Conservation (phyloP, 2,329 filamentous ascomycete species). For the Davidsoniella virescens region DNA sequence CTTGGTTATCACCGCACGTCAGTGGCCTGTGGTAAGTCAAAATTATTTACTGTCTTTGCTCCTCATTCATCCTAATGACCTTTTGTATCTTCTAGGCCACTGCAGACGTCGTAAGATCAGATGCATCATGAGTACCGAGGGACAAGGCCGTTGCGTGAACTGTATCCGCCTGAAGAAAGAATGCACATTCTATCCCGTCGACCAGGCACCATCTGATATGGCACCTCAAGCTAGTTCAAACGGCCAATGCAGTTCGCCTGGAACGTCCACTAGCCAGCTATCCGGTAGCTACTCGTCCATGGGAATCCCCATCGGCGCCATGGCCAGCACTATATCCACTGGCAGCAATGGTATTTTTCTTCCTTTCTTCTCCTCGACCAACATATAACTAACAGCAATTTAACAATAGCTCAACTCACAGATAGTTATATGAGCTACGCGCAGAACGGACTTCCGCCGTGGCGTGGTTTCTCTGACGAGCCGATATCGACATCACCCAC, state of each 20-base stretch:
- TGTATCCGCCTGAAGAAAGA: conserved; percentile 91
- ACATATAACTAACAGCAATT: neutral
- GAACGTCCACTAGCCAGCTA: conserved; percentile 24
- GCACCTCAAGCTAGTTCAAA: conserved; percentile 26
- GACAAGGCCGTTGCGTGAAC: conserved; percentile 67
- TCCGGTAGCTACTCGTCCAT: conserved; percentile 21
- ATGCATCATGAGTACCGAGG: conserved; percentile 63
- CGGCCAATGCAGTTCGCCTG: neutral
- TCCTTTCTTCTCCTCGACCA: conserved; percentile 17
- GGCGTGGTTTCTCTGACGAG: no score
- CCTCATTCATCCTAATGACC: neutral
- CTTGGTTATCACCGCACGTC: conserved; percentile 90
- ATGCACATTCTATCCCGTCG: conserved; percentile 81
- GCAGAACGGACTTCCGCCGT: no score
- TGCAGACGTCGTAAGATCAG: conserved; percentile 88
- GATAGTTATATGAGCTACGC: no score
- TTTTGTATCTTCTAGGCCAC: conserved; percentile 42
- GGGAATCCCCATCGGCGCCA: conserved; percentile 26
- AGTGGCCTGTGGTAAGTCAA: conserved; percentile 77
- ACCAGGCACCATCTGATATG: conserved; percentile 41
- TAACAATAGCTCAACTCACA: neutral
- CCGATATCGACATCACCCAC: no score
- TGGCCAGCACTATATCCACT: conserved; percentile 19
- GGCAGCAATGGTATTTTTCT: conserved; percentile 29
- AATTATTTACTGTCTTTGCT: neutral